Conservation (phyloP, 2,329 filamentous ascomycete genomes). For the Teratosphaeria viscida region DNA sequence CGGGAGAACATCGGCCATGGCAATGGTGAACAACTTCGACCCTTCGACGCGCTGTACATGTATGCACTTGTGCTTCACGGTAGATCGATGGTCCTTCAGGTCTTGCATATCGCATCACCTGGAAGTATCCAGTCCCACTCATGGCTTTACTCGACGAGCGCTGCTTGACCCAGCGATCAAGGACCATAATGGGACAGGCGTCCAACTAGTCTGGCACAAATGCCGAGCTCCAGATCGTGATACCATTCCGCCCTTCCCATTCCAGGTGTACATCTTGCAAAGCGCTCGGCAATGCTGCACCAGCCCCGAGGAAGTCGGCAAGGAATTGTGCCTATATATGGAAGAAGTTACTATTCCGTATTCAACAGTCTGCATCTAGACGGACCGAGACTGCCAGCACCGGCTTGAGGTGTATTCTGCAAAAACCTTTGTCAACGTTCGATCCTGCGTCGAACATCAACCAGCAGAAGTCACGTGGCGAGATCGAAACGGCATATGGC, state of each 20-base stretch:
- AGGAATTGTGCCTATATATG: neutral
- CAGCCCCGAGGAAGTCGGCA: neutral
- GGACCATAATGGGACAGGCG: neutral
- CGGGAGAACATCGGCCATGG: neutral
- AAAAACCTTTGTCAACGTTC: neutral
- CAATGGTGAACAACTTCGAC: neutral
- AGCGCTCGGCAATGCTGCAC: neutral
- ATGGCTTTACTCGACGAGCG: neutral
- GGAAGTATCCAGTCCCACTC: neutral
- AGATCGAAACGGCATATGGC: conserved; percentile 1
- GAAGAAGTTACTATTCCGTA: neutral
- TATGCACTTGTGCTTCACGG: neutral
- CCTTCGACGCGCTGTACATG: neutral
- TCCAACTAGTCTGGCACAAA: neutral
- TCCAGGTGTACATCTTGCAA: neutral
- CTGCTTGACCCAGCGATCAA: neutral
- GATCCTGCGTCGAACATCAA: conserved; percentile 1
- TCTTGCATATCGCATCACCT: no score
- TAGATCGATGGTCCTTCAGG: no score
- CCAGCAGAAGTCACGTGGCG: neutral
- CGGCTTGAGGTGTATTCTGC: neutral
- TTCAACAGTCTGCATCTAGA: neutral
- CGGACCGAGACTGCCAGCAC: neutral
- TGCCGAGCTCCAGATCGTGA: neutral
- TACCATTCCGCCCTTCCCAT: neutral